Evolutionary conservation across 805 yeast species (phyloP).

Genomic region (Alloascoidea africana): DNA sequence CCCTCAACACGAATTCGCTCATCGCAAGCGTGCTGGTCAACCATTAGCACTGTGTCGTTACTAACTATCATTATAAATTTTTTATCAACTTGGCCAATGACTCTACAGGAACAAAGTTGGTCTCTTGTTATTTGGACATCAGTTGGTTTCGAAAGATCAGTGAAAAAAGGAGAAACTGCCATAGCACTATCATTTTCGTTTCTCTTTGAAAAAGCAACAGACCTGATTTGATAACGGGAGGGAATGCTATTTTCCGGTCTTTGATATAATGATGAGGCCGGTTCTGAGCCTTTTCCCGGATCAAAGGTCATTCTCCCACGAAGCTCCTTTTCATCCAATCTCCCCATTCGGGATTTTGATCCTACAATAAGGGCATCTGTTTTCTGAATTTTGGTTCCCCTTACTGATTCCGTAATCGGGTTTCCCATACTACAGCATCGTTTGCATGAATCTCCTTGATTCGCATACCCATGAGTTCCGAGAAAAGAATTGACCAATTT

Average conservation of each 20-base stretch:
- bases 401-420: neutral
- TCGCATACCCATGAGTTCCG: neutral
- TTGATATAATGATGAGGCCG: too few species aligned
- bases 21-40: slow-evolving; percentile 83
- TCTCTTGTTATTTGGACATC: slow-evolving; percentile 5
- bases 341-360: neutral
- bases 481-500: neutral
- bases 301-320: too few species aligned
- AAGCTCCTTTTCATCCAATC: neutral
- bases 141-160: too few species aligned
- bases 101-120: slow-evolving; percentile 5
- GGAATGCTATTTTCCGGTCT: too few species aligned
- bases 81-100: slow-evolving; percentile 34
- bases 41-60: slow-evolving; percentile 19
- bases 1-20: slow-evolving; percentile 54
- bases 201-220: too few species aligned
- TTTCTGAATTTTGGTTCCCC: neutral
- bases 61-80: slow-evolving; percentile 42
- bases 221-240: too few species aligned
- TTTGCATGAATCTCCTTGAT: neutral
- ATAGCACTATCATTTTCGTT: too few species aligned
- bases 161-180: too few species aligned
- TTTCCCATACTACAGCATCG: neutral
- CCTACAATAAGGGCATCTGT: neutral
- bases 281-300: too few species aligned